Evolutionary conservation across 495 filamentous ascomycete genomes (phyloP).

Genomic region (Penicillium mononematosum): DNA sequence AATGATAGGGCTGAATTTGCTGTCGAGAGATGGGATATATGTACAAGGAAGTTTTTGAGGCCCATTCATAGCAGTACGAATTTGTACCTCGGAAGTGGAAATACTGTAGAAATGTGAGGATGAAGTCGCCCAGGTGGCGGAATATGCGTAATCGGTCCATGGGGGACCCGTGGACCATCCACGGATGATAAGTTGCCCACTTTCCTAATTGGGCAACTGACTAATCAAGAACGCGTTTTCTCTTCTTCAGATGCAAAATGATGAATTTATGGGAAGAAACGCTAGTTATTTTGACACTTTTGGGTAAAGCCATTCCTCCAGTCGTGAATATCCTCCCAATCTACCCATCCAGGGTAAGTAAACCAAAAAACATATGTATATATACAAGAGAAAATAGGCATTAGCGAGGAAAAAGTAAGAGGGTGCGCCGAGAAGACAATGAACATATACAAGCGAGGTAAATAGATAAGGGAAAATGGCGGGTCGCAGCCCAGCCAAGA

Average conservation of each 20-base stretch:
- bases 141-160: not conserved
- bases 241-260: not conserved
- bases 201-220: not conserved
- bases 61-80: constrained; percentile 3
- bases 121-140: constrained; percentile 8
- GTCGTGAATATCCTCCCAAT: constrained; percentile 20
- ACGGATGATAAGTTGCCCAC: not conserved
- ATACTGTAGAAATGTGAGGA: not conserved
- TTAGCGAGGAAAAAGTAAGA: constrained; percentile 24
- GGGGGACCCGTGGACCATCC: too few relatives aligned
- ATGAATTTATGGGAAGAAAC: constrained; percentile 9
- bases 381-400: constrained; percentile 34
- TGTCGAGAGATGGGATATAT: not conserved
- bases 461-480: constrained; percentile 17
- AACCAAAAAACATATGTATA: constrained; percentile 30
- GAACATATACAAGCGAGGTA: constrained; percentile 32
- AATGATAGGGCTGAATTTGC: constrained; percentile 1
- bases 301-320: constrained; percentile 13
- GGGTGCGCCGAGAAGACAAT: constrained; percentile 23
- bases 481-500: constrained; percentile 17
- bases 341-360: constrained; percentile 29
- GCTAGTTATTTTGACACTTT: constrained; percentile 15
- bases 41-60: not conserved
- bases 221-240: not conserved
- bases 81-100: not conserved